Evolutionary conservation across 495 filamentous ascomycete species (phyloP), one percentile per base, ranked within the genome.

Genomic region (Aspergillus bertholletiae): DNA sequence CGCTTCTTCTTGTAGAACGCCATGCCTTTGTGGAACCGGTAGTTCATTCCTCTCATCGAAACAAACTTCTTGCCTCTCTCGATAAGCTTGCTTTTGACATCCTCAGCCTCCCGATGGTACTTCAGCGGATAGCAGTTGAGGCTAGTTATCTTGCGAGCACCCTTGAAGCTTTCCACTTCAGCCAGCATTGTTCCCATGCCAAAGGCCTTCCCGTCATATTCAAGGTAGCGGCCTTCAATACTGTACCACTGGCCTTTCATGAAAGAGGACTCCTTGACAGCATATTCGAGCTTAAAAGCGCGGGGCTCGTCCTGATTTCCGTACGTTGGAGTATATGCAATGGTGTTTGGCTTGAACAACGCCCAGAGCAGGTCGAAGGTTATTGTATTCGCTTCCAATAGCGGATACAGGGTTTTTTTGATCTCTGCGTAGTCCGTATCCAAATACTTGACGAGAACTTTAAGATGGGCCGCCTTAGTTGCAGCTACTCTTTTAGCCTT

Each of bases 361-460:
- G 92, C 90, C 92, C 92, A 96, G 5, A 95, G 68, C 9, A 96
- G 80, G 53, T 96, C 91, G 55, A 92, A 97, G 5, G 91, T 95
- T 65, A 97, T 96, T 49, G 87, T 87, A 26, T 89, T 88, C 47
- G 87, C 86, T 54, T 92, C 85, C 15, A 96, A 77, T 61, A 96
- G 78, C 0, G 92, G 90, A 58, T 91, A 89, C 2, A 97, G 79
- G 9, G 85, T 90, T 62, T 89, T 88, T 68, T 92, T 92, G 11
- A 73, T 84, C 27, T 89, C 80, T 8, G 83, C 81, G 67, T 90
- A 96, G 66, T 96, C 92, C 41, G 83, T 80, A 68, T 96, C 86
- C 17, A 97, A 71, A 57, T 92, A 96, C 48, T 85, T 85, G 59
- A 94, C 64, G 9, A 97, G 80, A 1, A 95, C 75, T 58, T 89